A percentile compares a stretch with the other conserved stretches of the same genome.
Conservation (phyloP, 805 yeast species). For the Suhomyces prunicola region DNA sequence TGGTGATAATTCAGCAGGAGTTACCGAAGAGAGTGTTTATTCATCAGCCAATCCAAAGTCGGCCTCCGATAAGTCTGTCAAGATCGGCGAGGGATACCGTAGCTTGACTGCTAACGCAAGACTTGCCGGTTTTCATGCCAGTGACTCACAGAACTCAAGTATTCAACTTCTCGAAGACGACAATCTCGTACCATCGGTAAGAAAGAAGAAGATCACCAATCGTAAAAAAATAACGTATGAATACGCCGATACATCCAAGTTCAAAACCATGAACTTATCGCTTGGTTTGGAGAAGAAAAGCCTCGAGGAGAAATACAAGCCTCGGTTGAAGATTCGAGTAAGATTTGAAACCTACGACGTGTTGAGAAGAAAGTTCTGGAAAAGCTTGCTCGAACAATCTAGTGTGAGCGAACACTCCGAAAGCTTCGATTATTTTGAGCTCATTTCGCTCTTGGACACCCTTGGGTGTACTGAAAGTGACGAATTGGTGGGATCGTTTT, state of each 20-base stretch:
- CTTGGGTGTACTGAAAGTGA: slow-evolving; percentile 53
- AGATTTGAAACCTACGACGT: slow-evolving; percentile 64
- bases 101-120: background rate
- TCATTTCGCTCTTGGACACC: slow-evolving; percentile 61
- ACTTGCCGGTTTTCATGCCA: background rate
- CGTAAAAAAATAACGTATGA: slow-evolving; percentile 27
- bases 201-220: slow-evolving; percentile 25
- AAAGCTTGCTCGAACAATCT: slow-evolving; percentile 53
- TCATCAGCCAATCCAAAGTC: background rate
- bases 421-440: slow-evolving; percentile 54
- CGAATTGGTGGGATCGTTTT: slow-evolving; percentile 53
- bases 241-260: slow-evolving; percentile 38
- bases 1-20: background rate
- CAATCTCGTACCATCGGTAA: slow-evolving; percentile 28
- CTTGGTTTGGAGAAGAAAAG: slow-evolving; percentile 29
- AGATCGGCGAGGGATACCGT: background rate
- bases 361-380: slow-evolving; percentile 70
- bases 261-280: slow-evolving; percentile 40
- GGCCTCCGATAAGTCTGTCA: background rate
- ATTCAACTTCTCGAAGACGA: slow-evolving; percentile 26
- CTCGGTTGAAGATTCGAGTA: slow-evolving; percentile 57
- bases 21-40: background rate
- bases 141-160: slow-evolving; percentile 12
- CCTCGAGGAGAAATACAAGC: slow-evolving; percentile 40
- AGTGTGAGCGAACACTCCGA: slow-evolving; percentile 36